These are phyloP conservation scores for Aaosphaeria arxii DNA, from an alignment of 2,329 filamentous ascomycete species.

Conservation along the genomic window DNA sequence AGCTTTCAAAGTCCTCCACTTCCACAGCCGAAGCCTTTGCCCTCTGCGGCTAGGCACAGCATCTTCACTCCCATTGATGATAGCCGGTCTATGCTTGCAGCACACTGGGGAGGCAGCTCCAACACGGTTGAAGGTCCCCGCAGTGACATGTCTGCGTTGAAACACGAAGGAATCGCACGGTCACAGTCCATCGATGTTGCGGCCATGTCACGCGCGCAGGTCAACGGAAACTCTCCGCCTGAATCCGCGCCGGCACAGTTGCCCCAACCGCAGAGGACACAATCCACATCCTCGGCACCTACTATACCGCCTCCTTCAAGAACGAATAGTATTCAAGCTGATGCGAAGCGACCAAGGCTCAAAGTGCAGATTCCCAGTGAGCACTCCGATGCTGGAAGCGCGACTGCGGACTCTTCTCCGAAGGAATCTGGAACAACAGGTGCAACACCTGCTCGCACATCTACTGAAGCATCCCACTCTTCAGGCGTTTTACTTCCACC, in stretches of 20 bases:
- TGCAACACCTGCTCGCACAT: slow-evolving; percentile 55
- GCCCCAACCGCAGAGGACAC: slow-evolving; percentile 44
- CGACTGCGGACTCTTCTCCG: slow-evolving; percentile 67
- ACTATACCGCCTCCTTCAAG: slow-evolving; percentile 69
- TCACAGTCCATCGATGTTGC: slow-evolving; percentile 66
- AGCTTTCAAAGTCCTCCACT: slow-evolving; percentile 52
- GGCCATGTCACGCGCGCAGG: slow-evolving; percentile 46
- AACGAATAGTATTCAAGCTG: slow-evolving; percentile 68
- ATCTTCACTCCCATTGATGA: slow-evolving; percentile 98
- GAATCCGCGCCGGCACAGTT: slow-evolving; percentile 42
- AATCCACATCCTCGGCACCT: slow-evolving; percentile 61
- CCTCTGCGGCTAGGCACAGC: slow-evolving; percentile 70
- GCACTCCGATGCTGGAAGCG: slow-evolving; percentile 73
- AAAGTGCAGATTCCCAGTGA: slow-evolving; percentile 96
- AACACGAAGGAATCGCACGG: slow-evolving; percentile 47
- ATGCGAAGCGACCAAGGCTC: slow-evolving; percentile 73
- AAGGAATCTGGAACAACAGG: slow-evolving; percentile 60
- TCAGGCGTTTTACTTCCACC: slow-evolving; percentile 81
- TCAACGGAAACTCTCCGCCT: slow-evolving; percentile 52
- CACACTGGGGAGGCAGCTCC: slow-evolving; percentile 65
- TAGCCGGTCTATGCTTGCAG: slow-evolving; percentile 80
- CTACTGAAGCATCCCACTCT: slow-evolving; percentile 56
- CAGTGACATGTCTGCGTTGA: slow-evolving; percentile 38
- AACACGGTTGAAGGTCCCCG: slow-evolving; percentile 44
- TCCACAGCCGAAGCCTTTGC: slow-evolving; percentile 64